These are phyloP conservation scores for Xylariales sp. DNA, from an alignment of 2,329 filamentous ascomycete genomes.

Conservation along the genomic window DNA sequence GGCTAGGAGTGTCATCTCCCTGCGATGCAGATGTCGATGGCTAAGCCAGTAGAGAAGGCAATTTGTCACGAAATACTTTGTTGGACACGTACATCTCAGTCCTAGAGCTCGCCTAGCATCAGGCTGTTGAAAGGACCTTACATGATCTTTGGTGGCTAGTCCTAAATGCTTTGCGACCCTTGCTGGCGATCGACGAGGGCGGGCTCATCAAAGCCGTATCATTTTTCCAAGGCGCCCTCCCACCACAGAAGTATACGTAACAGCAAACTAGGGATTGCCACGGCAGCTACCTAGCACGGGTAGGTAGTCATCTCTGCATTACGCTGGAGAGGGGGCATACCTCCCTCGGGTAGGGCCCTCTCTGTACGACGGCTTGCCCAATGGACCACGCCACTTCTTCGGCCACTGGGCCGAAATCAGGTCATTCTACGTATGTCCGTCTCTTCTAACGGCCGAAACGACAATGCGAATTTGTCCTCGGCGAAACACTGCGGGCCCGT, in stretches of 20 bases:
- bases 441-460: constrained; percentile 40
- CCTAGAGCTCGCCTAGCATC: neutral
- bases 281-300: constrained; percentile 38
- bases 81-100: constrained; percentile 3
- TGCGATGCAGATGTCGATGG: constrained; percentile 31
- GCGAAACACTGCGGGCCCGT: constrained; percentile 33
- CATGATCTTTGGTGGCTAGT: constrained; percentile 25
- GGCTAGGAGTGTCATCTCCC: constrained; percentile 24
- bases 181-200: constrained; percentile 42
- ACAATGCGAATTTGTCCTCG: constrained; percentile 28
- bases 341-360: constrained; percentile 45
- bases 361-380: constrained; percentile 43
- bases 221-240: constrained; percentile 16
- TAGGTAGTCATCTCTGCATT: constrained; percentile 37
- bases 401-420: constrained; percentile 37
- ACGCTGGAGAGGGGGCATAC: constrained; percentile 41
- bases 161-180: constrained; percentile 38
- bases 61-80: constrained; percentile 13
- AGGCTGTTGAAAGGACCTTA: constrained; percentile 29
- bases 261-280: constrained; percentile 29
- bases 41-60: neutral
- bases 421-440: constrained; percentile 36
- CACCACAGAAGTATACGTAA: constrained; percentile 11
- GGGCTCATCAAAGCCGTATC: constrained; percentile 19
- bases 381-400: constrained; percentile 41